Conservation (phyloP, 768 basidiomycete species). For the Grammothele lineata region DNA sequence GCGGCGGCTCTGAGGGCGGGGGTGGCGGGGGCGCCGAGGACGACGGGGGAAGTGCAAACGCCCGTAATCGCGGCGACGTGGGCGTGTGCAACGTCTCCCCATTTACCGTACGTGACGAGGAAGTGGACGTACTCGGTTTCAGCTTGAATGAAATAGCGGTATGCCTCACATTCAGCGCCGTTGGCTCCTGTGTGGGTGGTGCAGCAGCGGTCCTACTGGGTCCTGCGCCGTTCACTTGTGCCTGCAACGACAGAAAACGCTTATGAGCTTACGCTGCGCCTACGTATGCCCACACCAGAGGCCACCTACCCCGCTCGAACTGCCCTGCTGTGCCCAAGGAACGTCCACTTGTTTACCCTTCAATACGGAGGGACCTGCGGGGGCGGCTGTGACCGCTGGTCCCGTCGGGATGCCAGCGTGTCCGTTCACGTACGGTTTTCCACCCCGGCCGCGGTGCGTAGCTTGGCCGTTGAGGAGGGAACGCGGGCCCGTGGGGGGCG, state of each 20-base stretch:
- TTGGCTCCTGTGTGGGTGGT: conserved; percentile 18
- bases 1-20: conserved; percentile 24
- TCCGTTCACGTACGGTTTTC: conserved; percentile 45
- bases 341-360: conserved; percentile 42
- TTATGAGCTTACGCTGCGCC: conserved; percentile 15
- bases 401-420: conserved; percentile 27
- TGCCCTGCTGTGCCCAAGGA: conserved; percentile 26
- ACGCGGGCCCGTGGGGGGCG: conserved; percentile 64
- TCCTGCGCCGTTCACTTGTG: conserved; percentile 21
- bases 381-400: conserved; percentile 19
- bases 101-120: conserved; percentile 12
- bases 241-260: conserved; percentile 9
- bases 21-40: conserved; percentile 24
- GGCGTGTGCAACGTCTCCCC: conserved; percentile 25
- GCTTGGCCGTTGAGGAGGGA: conserved; percentile 39
- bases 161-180: conserved; percentile 18
- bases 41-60: conserved; percentile 26
- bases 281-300: too few species aligned
- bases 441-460: conserved; percentile 22
- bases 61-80: conserved; percentile 26
- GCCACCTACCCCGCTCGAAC: conserved; percentile 25
- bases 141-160: conserved; percentile 24
- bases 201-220: conserved; percentile 16
- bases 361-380: conserved; percentile 24
- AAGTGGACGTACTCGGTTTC: conserved; percentile 23